Conservation (phyloP, 768 basidiomycete species). For the Fomitopsis pulvina region DNA sequence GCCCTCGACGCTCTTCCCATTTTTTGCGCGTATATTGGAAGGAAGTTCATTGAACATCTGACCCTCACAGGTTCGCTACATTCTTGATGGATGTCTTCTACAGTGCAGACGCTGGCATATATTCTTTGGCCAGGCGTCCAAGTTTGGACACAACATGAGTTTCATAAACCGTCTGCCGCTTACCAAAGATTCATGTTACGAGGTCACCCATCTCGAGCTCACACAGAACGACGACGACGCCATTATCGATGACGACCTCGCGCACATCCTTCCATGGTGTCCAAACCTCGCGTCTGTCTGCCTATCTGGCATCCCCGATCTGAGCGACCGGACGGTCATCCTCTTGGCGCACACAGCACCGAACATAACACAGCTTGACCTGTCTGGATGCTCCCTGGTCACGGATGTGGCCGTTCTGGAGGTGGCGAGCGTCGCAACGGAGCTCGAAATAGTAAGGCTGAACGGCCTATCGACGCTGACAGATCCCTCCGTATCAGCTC, state of each 20-base stretch:
- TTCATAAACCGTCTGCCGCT: constrained; percentile 55
- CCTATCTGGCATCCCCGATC: constrained; percentile 59
- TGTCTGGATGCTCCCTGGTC: constrained; percentile 68
- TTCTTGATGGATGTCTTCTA: too few relatives aligned
- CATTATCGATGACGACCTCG: constrained; percentile 57
- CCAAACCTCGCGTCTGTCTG: constrained; percentile 62
- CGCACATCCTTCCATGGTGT: constrained; percentile 47
- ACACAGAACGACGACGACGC: constrained; percentile 28
- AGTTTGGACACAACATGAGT: constrained; percentile 38
- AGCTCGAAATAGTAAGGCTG: constrained; percentile 70
- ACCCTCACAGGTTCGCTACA: too few relatives aligned
- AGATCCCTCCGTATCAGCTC: constrained; percentile 52
- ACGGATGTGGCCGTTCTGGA: constrained; percentile 75
- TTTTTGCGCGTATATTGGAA: too few relatives aligned
- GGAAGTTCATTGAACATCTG: too few relatives aligned
- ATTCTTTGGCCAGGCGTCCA: too few relatives aligned
- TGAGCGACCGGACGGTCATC: constrained; percentile 64
- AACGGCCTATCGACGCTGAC: constrained; percentile 65
- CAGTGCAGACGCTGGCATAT: too few relatives aligned
- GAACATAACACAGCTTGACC: constrained; percentile 67
- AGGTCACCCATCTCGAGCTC: constrained; percentile 55
- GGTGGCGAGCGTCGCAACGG: constrained; percentile 58
- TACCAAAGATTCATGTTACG: constrained; percentile 47
- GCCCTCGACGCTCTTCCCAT: too few relatives aligned
- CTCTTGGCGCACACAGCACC: constrained; percentile 55